phyloP scores from a whole-genome alignment of 495 filamentous ascomycete species.

The Bacidia gigantensis region DNA sequence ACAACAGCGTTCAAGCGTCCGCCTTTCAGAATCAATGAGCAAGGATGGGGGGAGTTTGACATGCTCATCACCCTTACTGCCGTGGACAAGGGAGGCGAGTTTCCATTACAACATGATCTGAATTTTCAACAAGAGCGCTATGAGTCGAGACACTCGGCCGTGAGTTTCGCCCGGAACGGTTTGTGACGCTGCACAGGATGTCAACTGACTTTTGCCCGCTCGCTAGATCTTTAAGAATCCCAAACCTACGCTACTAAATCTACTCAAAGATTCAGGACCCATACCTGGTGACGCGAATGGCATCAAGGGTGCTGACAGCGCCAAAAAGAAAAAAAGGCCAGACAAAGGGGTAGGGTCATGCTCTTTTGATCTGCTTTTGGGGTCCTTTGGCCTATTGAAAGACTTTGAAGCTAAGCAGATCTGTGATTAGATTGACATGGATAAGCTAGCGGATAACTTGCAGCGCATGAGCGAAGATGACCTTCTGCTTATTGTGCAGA shows the following conservation, averaged over 20 bases:
- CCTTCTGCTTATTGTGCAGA: slow-evolving; percentile 83
- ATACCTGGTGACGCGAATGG: slow-evolving; percentile 64
- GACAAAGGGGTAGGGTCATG: slow-evolving; percentile 46
- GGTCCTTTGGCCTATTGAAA: not conserved
- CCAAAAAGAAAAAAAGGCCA: slow-evolving; percentile 60
- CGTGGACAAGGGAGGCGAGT: slow-evolving; percentile 76
- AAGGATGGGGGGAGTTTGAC: slow-evolving; percentile 99
- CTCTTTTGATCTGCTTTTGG: not conserved
- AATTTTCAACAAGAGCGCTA: slow-evolving; percentile 78
- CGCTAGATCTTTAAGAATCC: slow-evolving; percentile 81
- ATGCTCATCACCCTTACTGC: slow-evolving; percentile 71
- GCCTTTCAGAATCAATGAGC: slow-evolving; percentile 80
- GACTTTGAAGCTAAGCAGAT: too few species aligned
- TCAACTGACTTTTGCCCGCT: slow-evolving; percentile 1
- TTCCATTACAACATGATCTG: slow-evolving; percentile 69
- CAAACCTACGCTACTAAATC: slow-evolving; percentile 58
- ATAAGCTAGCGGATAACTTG: slow-evolving; percentile 92
- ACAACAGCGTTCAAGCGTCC: slow-evolving; percentile 58
- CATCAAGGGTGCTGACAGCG: slow-evolving; percentile 41
- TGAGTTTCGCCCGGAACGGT: slow-evolving; percentile 38
- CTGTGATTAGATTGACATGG: slow-evolving; percentile 58
- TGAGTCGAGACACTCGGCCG: slow-evolving; percentile 67
- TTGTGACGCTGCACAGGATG: not conserved
- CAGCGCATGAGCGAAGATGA: slow-evolving; percentile 76
- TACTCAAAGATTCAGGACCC: slow-evolving; percentile 68